A percentile compares a stretch with the other conserved stretches of the same genome.
Conservation (phyloP, 225 moss, liverwort and hornwort genomes). For the Sphagnum contortum region DNA sequence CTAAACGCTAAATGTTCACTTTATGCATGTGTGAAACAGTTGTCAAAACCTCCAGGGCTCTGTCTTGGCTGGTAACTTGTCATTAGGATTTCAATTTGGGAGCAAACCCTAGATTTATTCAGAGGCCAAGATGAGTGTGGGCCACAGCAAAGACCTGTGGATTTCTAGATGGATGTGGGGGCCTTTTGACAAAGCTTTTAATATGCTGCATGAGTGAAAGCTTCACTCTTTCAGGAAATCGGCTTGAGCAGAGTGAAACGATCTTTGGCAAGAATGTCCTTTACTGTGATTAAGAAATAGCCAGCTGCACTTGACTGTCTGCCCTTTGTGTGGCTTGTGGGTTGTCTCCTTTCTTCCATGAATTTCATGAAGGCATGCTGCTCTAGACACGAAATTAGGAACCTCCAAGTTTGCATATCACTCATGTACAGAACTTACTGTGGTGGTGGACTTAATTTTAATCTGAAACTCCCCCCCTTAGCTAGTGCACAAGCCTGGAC, state of each 20-base stretch:
- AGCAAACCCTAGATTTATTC: too few species aligned
- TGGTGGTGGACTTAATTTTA: constrained; percentile 42
- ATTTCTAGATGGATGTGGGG: too few species aligned
- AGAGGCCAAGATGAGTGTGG: too few species aligned
- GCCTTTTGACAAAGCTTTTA: too few species aligned
- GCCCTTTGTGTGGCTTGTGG: constrained; percentile 96
- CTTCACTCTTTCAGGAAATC: too few species aligned
- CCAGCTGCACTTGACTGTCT: constrained; percentile 91
- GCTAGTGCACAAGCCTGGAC: constrained; percentile 34
- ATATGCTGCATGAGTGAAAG: too few species aligned
- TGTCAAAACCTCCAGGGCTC: too few species aligned
- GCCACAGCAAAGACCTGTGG: too few species aligned
- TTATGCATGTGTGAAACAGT: too few species aligned
- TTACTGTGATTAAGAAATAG: constrained; percentile 30
- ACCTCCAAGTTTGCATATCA: constrained; percentile 55
- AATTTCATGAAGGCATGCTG: constrained; percentile 92
- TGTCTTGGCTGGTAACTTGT: too few species aligned
- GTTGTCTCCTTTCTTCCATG: constrained; percentile 84
- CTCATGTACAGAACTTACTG: constrained; percentile 33
- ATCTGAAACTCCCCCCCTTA: constrained; percentile 39
- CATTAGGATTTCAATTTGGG: too few species aligned
- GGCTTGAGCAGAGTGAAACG: too few species aligned
- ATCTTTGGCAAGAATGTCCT: constrained; percentile 1
- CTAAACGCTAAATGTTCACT: not conserved
- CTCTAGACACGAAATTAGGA: constrained; percentile 77